Conservation (phyloP, 495 filamentous ascomycete species). For the Patellaria atrata region DNA sequence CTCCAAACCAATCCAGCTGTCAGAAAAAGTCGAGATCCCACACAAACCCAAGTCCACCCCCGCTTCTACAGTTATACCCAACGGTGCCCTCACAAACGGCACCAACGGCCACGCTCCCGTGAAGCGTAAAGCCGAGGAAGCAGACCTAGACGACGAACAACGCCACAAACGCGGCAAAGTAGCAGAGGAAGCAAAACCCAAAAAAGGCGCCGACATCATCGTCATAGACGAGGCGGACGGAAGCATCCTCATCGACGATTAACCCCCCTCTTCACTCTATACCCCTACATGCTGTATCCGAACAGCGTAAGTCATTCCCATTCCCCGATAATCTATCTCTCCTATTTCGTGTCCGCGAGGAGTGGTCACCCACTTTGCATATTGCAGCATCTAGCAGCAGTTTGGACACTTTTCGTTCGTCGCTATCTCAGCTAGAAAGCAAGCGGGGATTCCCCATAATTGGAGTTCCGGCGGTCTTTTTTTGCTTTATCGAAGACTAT, state of each 20-base stretch:
- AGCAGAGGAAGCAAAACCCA: constrained; percentile 11
- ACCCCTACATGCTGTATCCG: constrained; percentile 1
- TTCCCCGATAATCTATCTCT: too few relatives aligned
- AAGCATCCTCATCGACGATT: constrained; percentile 63
- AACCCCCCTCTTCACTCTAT: constrained; percentile 6
- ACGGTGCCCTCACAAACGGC: too few relatives aligned
- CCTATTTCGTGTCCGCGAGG: too few relatives aligned
- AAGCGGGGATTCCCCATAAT: too few relatives aligned
- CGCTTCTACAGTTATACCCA: background rate
- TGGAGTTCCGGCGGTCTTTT: too few relatives aligned
- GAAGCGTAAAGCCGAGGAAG: constrained; percentile 28
- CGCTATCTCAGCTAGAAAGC: too few relatives aligned
- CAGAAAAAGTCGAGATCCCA: constrained; percentile 35
- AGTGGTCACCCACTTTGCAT: too few relatives aligned
- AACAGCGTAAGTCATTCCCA: too few relatives aligned
- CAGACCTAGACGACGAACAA: constrained; percentile 29
- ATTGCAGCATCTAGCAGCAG: too few relatives aligned
- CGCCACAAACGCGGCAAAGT: constrained; percentile 33
- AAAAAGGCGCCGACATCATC: constrained; percentile 29
- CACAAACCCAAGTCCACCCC: constrained; percentile 26
- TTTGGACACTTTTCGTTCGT: too few relatives aligned
- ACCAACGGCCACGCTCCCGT: constrained; percentile 21
- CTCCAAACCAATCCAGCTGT: constrained; percentile 31
- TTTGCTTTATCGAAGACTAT: too few relatives aligned
- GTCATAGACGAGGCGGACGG: constrained; percentile 47